phyloP scores from a whole-genome alignment of 345 rosid species.

The Raphanus sativus region DNA sequence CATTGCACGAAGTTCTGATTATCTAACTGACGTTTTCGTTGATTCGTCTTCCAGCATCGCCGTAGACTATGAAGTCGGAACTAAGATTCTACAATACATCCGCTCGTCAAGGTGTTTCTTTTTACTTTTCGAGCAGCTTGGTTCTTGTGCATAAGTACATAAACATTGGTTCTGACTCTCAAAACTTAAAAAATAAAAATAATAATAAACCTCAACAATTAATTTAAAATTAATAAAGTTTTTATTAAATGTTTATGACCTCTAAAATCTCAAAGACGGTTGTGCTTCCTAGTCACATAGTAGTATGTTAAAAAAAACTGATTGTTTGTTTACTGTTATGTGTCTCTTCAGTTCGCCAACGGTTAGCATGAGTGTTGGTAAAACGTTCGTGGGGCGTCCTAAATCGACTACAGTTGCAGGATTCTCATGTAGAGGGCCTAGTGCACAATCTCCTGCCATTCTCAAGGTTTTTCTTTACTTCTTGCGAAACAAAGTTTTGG shows the following conservation, averaged over 20 bases:
- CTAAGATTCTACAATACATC: constrained; percentile 24
- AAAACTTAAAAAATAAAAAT: too few relatives aligned
- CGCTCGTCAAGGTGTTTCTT: constrained; percentile 17
- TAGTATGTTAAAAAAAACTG: neutral
- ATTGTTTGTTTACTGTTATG: neutral
- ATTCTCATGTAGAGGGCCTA: constrained; percentile 34
- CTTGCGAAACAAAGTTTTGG: neutral
- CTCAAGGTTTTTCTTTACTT: constrained; percentile 23
- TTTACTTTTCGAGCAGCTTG: too few relatives aligned
- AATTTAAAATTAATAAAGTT: too few relatives aligned
- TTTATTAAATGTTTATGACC: neutral
- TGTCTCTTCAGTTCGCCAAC: constrained; percentile 25
- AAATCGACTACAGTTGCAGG: constrained; percentile 2
- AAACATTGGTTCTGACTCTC: too few relatives aligned
- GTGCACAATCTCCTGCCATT: constrained; percentile 9
- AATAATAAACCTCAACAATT: too few relatives aligned
- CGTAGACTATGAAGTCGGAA: constrained; percentile 22
- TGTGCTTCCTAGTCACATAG: neutral
- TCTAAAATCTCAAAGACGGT: neutral
- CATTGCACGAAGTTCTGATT: constrained; percentile 15
- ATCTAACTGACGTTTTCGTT: neutral
- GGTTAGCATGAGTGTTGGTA: neutral
- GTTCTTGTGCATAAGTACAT: too few relatives aligned
- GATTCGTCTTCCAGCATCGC: neutral
- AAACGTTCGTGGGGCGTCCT: constrained; percentile 22